phyloP scores from a whole-genome alignment of 208 protist species.

The Leptomonas pyrrhocoris region DNA sequence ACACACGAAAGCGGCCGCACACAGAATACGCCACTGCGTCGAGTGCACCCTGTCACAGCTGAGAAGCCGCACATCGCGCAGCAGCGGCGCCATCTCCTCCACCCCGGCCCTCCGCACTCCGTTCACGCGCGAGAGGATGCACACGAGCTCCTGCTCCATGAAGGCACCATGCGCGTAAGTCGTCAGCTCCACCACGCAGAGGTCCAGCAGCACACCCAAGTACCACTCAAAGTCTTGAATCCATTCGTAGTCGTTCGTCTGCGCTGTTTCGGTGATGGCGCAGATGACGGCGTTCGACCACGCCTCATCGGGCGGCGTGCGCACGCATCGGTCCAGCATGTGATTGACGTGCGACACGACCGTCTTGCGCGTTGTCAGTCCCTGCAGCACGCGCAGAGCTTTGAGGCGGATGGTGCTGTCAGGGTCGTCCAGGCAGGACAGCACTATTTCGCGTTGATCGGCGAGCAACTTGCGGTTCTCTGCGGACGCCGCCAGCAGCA shows the following conservation, averaged over 20 bases:
- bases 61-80: conserved; percentile 54
- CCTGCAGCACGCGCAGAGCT: conserved; percentile 92
- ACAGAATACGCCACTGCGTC: conserved; percentile 80
- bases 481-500: conserved; percentile 86
- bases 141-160: conserved; percentile 93
- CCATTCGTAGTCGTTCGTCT: conserved; percentile 85
- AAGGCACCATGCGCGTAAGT: conserved; percentile 78
- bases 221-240: conserved; percentile 99
- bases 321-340: conserved; percentile 73
- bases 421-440: conserved; percentile 94
- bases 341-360: conserved; percentile 80
- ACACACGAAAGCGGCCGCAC: conserved; percentile 93
- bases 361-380: conserved; percentile 94
- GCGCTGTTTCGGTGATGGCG: conserved; percentile 82
- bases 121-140: conserved; percentile 94
- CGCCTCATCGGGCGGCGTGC: conserved; percentile 70
- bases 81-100: conserved; percentile 52
- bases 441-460: conserved; percentile 91
- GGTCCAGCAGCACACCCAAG: conserved; percentile 90
- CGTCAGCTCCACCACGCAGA: conserved; percentile 76
- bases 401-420: conserved; percentile 97
- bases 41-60: conserved; percentile 50
- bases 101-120: conserved; percentile 85
- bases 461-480: conserved; percentile 92
- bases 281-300: conserved; percentile 94